These are phyloP conservation scores for Saccharomycopsis capsularis DNA, from an alignment of 805 yeast species.

Conservation along the genomic window DNA sequence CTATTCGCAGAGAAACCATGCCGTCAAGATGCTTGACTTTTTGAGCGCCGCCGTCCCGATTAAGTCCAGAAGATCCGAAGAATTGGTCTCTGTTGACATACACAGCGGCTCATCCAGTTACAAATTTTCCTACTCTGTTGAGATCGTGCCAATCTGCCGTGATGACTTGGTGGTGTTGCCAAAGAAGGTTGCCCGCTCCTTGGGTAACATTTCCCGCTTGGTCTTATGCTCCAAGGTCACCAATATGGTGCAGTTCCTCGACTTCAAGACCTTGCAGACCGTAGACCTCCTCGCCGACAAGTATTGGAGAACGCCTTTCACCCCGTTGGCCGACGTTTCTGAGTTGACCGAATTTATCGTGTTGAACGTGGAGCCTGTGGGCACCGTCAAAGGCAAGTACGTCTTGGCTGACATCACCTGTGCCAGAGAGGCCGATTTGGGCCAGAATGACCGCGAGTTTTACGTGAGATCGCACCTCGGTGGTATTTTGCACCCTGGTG, in stretches of 20 bases:
- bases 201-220: slow-evolving; percentile 77
- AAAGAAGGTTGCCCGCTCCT: slow-evolving; percentile 69
- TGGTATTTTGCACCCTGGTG: slow-evolving; percentile 93
- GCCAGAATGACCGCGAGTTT: slow-evolving; percentile 73
- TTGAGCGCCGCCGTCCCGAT: slow-evolving; percentile 78
- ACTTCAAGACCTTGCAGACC: slow-evolving; percentile 71
- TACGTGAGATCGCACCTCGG: slow-evolving; percentile 90
- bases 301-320: slow-evolving; percentile 81
- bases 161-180: slow-evolving; percentile 94
- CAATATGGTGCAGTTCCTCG: slow-evolving; percentile 78
- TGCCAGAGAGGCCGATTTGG: slow-evolving; percentile 85
- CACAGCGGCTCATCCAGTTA: slow-evolving; percentile 84
- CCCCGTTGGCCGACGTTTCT: slow-evolving; percentile 64
- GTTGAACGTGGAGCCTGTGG: slow-evolving; percentile 90
- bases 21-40: slow-evolving; percentile 90
- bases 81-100: slow-evolving; percentile 83
- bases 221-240: slow-evolving; percentile 81
- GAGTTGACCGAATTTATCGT: slow-evolving; percentile 83
- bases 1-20: slow-evolving; percentile 83
- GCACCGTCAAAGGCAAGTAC: slow-evolving; percentile 64
- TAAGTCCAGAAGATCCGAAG: slow-evolving; percentile 77
- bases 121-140: slow-evolving; percentile 89
- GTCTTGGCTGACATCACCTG: slow-evolving; percentile 87
- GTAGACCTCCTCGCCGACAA: slow-evolving; percentile 65
- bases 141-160: slow-evolving; percentile 92